Evolutionary conservation across 2,329 filamentous ascomycete genomes (phyloP), one percentile per base, ranked within the genome.

Genomic region (Pestalotiopsis sp.): DNA sequence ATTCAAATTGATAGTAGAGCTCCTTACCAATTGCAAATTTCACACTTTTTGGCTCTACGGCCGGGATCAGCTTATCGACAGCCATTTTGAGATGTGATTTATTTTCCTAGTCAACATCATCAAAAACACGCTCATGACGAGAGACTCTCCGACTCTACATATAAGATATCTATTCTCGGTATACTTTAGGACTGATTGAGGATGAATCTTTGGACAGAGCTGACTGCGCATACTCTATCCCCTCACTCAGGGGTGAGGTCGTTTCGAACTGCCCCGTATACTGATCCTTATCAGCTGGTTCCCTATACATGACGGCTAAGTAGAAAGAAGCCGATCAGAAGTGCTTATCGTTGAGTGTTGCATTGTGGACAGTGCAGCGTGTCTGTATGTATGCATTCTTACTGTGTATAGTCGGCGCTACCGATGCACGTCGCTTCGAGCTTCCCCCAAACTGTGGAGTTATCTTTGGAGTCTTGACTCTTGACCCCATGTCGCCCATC

Each of bases 381-480:
- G 6, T 20, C 55, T 57, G 6, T 3, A 6, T n/a, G n/a, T 20
- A 5, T 44, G 40, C 3, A 17, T 52, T 52, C 14, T n/a, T 52
- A 52, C 44, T 52, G 44, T 52, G 44, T 52, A 52, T 52, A 52
- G 44, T 52, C 44, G 44, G 44, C 14, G 20, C 44, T n/a, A n/a
- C 3, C 44, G 17, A 69, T 59, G 69, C 68, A 64, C 69, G 69
- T 72, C 70, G 70, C 69, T 72, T 72, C 70, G 70, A 72, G 64
- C 68, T 71, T 68, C 69, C 69, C 67, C 64, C 63, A 44, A 24
- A 40, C 52, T 69, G 67, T 56, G 66, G 38, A 62, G 30, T 30
- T 38, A 44, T 62, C 56, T 26, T 14, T 7, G 30, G 30, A 9
- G 30, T 35, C 30, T 35, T 35, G 30, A 35, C 30, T 35, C 30